Evolutionary conservation across 257 asterid species (phyloP), one percentile per base, ranked within the genome.

Genomic region (Verbena officinalis): DNA sequence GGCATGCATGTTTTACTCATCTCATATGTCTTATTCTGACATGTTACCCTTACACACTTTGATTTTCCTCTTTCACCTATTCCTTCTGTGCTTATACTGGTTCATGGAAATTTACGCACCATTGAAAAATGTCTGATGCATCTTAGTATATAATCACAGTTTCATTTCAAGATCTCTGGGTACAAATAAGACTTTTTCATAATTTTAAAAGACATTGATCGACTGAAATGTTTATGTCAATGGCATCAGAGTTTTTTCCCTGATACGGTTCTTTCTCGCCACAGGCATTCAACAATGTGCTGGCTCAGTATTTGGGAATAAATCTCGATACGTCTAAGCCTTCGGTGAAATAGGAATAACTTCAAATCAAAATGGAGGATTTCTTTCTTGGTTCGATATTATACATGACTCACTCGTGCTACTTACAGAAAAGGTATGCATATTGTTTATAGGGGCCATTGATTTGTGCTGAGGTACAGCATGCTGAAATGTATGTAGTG

Each of bases 271-370:
- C 68, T 74, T 70, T 78, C 53, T 58, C 39, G 57, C 48, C 16
- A 68, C 88, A 84, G 84, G 91, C 80, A 61, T 90, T 83, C 83
- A 80, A 81, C 72, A 83, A 86, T 70, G 95, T 86, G 77, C 81
- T 88, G 72, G 88, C 70, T 65, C 91, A 78, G 62, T 80, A 83
- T 75, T 62, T 88, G 87, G 87, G 91, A 71, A 44, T 85, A 59
- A 73, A 80, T 55, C 68, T 73, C 59, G 83, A 75, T 70, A 81
- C 76, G 60, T 71, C 75, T 38, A 76, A 84, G 65, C 78, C 74
- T 51, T 71, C 30, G 20, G 69, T 46, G 72, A 69, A 74, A 79
- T 78, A 75, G 76, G 81, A 63, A 55, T 73, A 64, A 49, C 40
- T 48, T 17, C 70, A 48, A 70, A 45, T 51, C 55, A 63, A 65